Conservation (phyloP, 2,329 filamentous ascomycete species). For the Sarocladium brachiariae region DNA sequence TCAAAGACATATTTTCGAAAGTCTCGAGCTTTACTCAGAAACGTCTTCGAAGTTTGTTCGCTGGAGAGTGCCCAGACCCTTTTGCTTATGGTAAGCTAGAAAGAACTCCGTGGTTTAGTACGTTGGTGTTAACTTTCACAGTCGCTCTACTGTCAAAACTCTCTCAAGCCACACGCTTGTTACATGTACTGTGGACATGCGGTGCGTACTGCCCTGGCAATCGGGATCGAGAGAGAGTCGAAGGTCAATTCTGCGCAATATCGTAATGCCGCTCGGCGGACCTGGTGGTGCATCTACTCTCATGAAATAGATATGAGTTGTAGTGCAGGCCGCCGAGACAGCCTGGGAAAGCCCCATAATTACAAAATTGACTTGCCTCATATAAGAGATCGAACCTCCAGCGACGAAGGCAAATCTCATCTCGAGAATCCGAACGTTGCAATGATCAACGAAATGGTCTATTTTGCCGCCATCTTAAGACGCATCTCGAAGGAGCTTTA, state of each 20-base stretch:
- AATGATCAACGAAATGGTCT: conserved; percentile 4
- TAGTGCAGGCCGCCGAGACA: conserved; percentile 3
- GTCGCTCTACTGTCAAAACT: conserved; percentile 1
- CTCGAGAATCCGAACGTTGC: not conserved
- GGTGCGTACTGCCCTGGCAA: not conserved
- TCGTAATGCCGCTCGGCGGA: conserved; percentile 2
- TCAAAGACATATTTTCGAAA: conserved; percentile 3
- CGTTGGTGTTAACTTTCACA: not conserved
- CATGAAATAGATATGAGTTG: conserved; percentile 7
- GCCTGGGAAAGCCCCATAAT: conserved; percentile 1
- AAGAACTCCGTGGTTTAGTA: not conserved
- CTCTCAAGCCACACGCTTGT: conserved; percentile 5
- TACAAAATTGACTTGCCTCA: conserved; percentile 6
- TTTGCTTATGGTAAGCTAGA: not conserved
- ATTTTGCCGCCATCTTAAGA: conserved; percentile 2
- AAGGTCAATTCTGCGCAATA: not conserved
- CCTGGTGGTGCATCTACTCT: conserved; percentile 7
- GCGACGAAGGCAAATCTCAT: not conserved
- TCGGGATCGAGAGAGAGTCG: conserved; percentile 4
- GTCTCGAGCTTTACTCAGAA: not conserved
- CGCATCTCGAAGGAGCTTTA: conserved; percentile 3
- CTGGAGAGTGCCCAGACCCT: not conserved
- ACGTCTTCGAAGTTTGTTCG: conserved; percentile 3
- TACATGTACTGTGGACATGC: conserved; percentile 7
- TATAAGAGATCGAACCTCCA: not conserved